A percentile compares a stretch with the other conserved stretches of the same genome.
These are phyloP conservation scores for Piromyces finnis DNA, from an alignment of 192 early-diverging fungal species.

Conservation along the genomic window DNA sequence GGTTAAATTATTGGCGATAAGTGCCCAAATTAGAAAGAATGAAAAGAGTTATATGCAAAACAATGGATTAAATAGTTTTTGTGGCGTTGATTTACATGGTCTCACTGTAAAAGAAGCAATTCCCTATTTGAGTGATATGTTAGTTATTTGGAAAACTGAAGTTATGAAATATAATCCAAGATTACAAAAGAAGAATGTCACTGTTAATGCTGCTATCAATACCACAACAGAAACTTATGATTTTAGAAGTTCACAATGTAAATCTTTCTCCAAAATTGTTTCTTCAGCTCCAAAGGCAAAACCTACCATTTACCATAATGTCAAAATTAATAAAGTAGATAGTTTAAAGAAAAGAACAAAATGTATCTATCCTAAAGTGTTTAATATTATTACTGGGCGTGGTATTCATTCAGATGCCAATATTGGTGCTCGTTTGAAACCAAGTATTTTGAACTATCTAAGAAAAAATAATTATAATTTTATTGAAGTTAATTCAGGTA, in stretches of 20 bases:
- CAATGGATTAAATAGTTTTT: no score
- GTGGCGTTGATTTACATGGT: not conserved
- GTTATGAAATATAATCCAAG: not conserved
- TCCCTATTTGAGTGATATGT: not conserved
- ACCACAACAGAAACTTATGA: not conserved
- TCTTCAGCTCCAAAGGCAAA: not conserved
- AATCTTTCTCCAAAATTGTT: not conserved
- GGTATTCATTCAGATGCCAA: not conserved
- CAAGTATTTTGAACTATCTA: not conserved
- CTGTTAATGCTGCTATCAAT: not conserved
- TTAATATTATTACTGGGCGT: not conserved
- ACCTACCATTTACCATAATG: not conserved
- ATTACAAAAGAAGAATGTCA: not conserved
- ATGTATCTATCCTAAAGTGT: not conserved
- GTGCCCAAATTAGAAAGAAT: no score
- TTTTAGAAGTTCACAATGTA: not conserved
- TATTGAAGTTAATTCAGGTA: not conserved
- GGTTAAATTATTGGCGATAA: no score
- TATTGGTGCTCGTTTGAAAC: not conserved
- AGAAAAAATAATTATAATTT: not conserved
- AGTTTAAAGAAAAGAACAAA: not conserved
- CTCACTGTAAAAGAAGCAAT: not conserved
- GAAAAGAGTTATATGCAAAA: no score
- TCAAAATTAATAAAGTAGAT: not conserved
- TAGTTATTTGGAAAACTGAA: not conserved